A percentile compares a stretch with the other conserved stretches of the same genome.
Conservation (phyloP, 2,329 filamentous ascomycete genomes). For the Exophiala alcalophila region DNA sequence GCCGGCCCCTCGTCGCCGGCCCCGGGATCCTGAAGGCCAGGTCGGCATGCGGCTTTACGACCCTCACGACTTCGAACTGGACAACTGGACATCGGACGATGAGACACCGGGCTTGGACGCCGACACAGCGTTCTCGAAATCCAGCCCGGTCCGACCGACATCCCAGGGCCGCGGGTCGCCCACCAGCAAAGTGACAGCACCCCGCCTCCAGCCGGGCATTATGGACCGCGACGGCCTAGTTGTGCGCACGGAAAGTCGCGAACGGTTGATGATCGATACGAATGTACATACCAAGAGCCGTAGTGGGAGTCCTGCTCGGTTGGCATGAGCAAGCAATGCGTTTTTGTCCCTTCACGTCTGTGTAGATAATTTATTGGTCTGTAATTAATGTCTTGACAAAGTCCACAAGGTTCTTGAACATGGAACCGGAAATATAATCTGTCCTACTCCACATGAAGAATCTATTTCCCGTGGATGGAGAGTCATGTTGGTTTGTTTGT, state of each 20-base stretch:
- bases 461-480: no score
- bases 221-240: slow-evolving; percentile 69
- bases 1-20: slow-evolving; percentile 68
- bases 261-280: slow-evolving; percentile 55
- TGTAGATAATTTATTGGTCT: no score
- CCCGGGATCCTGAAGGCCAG: slow-evolving; percentile 80
- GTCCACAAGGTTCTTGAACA: no score
- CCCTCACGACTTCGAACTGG: slow-evolving; percentile 71
- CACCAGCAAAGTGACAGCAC: slow-evolving; percentile 51
- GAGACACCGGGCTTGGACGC: slow-evolving; percentile 6
- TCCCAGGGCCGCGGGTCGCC: slow-evolving; percentile 66
- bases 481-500: no score
- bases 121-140: slow-evolving; percentile 12
- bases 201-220: slow-evolving; percentile 34
- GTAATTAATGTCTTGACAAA: no score
- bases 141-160: slow-evolving; percentile 56
- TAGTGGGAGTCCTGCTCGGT: slow-evolving; percentile 17
- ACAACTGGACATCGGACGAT: slow-evolving; percentile 55
- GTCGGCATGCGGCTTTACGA: slow-evolving; percentile 29
- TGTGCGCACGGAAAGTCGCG: slow-evolving; percentile 79
- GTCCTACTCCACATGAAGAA: no score
- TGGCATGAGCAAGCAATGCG: slow-evolving; percentile 3
- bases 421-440: no score
- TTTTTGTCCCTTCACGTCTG: not conserved
- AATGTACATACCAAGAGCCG: slow-evolving; percentile 19